Conservation (phyloP, 1,139 yeast genomes). For the Taphrina populina region DNA sequence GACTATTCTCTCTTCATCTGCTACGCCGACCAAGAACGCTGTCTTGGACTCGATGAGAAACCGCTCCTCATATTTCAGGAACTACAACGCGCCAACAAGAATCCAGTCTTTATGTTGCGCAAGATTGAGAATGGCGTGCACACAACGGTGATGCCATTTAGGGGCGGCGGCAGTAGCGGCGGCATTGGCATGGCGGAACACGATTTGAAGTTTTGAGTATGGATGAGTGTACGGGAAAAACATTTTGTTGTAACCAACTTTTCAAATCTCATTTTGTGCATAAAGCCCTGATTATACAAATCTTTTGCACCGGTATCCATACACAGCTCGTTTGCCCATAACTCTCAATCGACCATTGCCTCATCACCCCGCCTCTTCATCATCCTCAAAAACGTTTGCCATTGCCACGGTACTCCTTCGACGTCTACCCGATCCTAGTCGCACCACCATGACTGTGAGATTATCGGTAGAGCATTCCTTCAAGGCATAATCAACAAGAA, state of each 20-base stretch:
- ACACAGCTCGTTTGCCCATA: no score
- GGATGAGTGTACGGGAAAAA: no score
- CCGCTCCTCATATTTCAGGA: constrained; percentile 89
- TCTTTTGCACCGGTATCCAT: no score
- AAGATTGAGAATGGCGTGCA: background rate
- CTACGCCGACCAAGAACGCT: constrained; percentile 66
- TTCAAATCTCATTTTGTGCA: background rate
- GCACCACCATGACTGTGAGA: constrained; percentile 85
- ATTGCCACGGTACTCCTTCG: background rate
- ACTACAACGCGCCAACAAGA: constrained; percentile 78
- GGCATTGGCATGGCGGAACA: background rate
- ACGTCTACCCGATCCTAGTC: constrained; percentile 44
- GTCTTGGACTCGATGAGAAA: constrained; percentile 77
- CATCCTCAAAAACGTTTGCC: constrained; percentile 19
- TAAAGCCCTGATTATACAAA: no score
- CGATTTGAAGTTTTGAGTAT: no score
- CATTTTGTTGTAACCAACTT: background rate
- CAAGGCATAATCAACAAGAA: constrained; percentile 72
- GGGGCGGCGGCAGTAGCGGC: background rate
- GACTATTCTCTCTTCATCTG: constrained; percentile 86
- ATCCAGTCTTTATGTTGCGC: constrained; percentile 92
- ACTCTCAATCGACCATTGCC: constrained; percentile 6
- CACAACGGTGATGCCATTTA: background rate
- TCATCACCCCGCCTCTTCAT: constrained; percentile 14
- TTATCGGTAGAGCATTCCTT: constrained; percentile 83